Percentiles rank a stretch among this genome's conserved stretches.
These are phyloP conservation scores for Tylopilus plumbeoviolaceoides DNA, from an alignment of 768 basidiomycete species.

Conservation along the genomic window DNA sequence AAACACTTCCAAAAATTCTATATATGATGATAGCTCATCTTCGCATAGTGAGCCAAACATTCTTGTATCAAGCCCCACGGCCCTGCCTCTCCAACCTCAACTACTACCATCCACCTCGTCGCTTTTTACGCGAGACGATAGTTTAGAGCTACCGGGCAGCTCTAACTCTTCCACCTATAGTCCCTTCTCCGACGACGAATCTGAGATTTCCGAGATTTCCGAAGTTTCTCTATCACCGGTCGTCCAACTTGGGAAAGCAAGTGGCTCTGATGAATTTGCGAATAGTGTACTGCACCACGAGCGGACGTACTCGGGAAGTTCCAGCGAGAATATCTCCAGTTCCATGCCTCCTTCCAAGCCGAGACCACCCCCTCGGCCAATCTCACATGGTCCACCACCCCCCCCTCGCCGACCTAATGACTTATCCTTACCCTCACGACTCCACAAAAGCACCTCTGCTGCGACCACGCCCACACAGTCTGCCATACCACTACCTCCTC, in stretches of 20 bases:
- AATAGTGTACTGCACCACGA: conserved; percentile 3
- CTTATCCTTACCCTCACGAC: not conserved
- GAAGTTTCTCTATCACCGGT: conserved; percentile 11
- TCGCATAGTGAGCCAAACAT: conserved; percentile 25
- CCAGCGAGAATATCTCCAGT: conserved; percentile 17
- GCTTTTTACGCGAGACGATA: conserved; percentile 22
- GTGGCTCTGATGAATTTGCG: conserved; percentile 1
- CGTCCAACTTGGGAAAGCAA: conserved; percentile 4
- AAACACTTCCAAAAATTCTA: conserved; percentile 19
- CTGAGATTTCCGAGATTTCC: conserved; percentile 24
- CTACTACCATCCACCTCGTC: conserved; percentile 10
- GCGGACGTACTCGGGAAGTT: conserved; percentile 19
- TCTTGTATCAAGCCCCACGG: conserved; percentile 20
- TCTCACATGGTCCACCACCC: conserved; percentile 14
- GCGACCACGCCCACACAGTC: conserved; percentile 15
- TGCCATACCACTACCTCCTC: conserved; percentile 37
- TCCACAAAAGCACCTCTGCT: not conserved
- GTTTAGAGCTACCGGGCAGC: conserved; percentile 15
- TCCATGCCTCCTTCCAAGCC: conserved; percentile 13
- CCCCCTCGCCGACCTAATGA: conserved; percentile 18
- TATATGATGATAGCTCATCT: conserved; percentile 10
- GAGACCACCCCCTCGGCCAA: conserved; percentile 22
- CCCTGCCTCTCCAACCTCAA: conserved; percentile 16
- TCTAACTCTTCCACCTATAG: conserved; percentile 22
- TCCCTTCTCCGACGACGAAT: conserved; percentile 31